A percentile compares a stretch with the other conserved stretches of the same genome.
phyloP scores from a whole-genome alignment of 2,329 filamentous ascomycete species.

The Colletotrichum tabaci region DNA sequence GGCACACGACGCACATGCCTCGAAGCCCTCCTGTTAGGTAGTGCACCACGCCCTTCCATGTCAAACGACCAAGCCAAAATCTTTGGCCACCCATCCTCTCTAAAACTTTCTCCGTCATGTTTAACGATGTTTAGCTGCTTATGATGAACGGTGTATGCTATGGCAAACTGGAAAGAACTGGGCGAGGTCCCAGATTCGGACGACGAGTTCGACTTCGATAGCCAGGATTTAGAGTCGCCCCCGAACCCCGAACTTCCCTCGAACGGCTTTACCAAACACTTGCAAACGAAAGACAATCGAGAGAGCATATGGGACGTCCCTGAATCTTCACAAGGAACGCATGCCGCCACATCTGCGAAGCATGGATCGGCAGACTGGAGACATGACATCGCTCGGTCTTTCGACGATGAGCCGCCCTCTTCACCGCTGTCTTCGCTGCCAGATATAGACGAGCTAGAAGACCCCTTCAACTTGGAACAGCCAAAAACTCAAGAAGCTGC shows the following conservation, averaged over 20 bases:
- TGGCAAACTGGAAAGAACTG: conserved; percentile 65
- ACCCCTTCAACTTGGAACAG: conserved; percentile 35
- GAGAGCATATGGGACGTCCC: conserved; percentile 55
- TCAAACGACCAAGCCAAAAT: conserved; percentile 6
- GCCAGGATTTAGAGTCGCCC: conserved; percentile 45
- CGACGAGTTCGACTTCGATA: conserved; percentile 62
- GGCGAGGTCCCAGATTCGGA: conserved; percentile 68
- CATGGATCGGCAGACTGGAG: not conserved
- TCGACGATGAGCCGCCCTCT: conserved; percentile 45
- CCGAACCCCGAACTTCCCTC: conserved; percentile 21
- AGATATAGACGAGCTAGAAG: conserved; percentile 49
- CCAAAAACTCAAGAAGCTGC: not conserved
- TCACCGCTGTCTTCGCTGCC: conserved; percentile 54
- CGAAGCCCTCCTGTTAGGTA: conserved; percentile 22
- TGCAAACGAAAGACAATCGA: conserved; percentile 42
- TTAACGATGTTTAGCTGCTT: conserved; percentile 26
- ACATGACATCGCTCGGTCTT: conserved; percentile 7
- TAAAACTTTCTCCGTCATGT: not conserved
- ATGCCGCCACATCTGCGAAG: not conserved
- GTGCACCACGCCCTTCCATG: conserved; percentile 16
- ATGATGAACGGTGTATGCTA: conserved; percentile 48
- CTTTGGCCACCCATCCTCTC: not conserved
- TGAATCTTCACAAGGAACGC: conserved; percentile 47
- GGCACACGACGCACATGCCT: conserved; percentile 8
- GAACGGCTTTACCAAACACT: not conserved